These are phyloP conservation scores for Psophocarpus tetragonolobus DNA, from an alignment of 306 rosid genomes.

Conservation along the genomic window DNA sequence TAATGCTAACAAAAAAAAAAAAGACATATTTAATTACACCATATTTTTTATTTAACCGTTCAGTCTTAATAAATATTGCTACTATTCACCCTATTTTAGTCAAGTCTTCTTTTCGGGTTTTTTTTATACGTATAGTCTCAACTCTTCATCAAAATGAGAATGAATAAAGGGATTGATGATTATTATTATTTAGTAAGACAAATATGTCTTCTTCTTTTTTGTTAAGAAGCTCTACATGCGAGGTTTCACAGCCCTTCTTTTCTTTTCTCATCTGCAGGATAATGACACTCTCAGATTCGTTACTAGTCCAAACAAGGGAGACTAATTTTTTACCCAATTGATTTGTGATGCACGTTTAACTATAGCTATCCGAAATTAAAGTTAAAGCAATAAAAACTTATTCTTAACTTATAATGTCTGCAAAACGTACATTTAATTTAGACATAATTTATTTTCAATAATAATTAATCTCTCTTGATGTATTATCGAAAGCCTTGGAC, in stretches of 20 bases:
- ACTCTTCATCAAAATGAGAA: slow-evolving; percentile 2
- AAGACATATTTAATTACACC: too few species aligned
- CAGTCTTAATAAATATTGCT: too few species aligned
- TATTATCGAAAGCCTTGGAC: background rate
- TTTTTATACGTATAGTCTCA: background rate
- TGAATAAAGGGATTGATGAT: background rate
- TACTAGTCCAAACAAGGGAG: background rate
- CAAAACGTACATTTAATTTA: background rate
- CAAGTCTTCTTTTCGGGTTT: background rate
- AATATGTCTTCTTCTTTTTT: too few species aligned
- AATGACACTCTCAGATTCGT: background rate
- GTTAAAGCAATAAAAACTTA: too few species aligned
- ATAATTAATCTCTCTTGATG: background rate
- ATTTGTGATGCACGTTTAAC: background rate
- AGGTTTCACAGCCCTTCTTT: background rate
- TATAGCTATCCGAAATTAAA: background rate
- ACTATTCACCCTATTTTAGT: too few species aligned
- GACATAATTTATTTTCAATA: background rate
- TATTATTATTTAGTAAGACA: too few species aligned
- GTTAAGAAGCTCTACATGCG: too few species aligned
- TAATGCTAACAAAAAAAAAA: too few species aligned
- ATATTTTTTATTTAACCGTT: too few species aligned
- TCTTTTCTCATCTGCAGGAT: background rate
- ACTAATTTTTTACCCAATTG: background rate
- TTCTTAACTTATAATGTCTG: background rate